Base-by-base conservation (phyloP, 768 basidiomycete species). In the Lentinula aciculospora region DNA sequence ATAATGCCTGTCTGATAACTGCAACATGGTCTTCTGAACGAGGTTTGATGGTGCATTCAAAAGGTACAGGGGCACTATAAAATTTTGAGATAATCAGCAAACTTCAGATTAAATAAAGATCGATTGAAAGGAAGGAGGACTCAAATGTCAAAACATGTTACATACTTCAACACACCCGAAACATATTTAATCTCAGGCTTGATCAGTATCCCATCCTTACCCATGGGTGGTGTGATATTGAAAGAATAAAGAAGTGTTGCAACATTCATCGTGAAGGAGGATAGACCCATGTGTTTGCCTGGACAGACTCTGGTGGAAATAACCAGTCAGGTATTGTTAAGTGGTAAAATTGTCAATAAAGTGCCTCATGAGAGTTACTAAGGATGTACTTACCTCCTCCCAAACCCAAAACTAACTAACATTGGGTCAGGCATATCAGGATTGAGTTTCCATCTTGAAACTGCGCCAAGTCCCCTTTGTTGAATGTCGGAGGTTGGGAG, bases 181-280 rank as follows among this genome's bases (percentile, higher is more conserved):
- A 55, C 15, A 15, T 36, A 71, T 27, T 74, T 72, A 0, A 69
- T 28, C 42, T 68, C 65, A 0, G 76, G 75, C 21, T 64, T 63
- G 23, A 67, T 64, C 5, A 56, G 37, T 0, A 63, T 55, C 0
- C 70, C 71, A 21, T 61, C 57, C 19, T 65, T 63, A 32, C 69
- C 68, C 7, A 61, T 53, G 9, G 65, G 60, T 48, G 68, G 67
- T 4, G 60, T 50, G 34, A 74, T 67, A 19, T 68, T 60, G 58
- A 71, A 72, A 2, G 65, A 65, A 2, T 72, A 61, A 15, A 75
- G 61, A 2, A 72, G 62, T 6, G 69, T 68, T 10, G 69, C 68
- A 15, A 67, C 60, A 4, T 65, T 61, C 36, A 72, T 65, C 62
- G 65, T 68, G 17, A 71, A 23, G 2, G 66, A 62, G 6, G 67